Base-by-base conservation (phyloP, 257 asterid species). In the Capsicum rhomboideum region DNA sequence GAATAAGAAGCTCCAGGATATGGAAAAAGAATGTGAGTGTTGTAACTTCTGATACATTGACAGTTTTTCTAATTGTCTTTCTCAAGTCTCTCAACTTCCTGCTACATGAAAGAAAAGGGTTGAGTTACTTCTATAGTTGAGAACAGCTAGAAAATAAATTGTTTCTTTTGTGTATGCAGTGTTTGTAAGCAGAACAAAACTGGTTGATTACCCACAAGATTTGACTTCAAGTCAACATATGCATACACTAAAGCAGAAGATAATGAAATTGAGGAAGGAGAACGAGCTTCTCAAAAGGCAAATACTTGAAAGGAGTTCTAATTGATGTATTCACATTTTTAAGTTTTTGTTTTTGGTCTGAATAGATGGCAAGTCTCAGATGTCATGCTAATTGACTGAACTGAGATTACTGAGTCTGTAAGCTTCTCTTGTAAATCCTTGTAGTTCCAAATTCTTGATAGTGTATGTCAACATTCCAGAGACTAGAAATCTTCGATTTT, bases 201-300 rank as follows among this genome's bases (percentile, higher is more conserved):
- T 87, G 78, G 89, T 82, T 10, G 92, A 89, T 66, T 85, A 69
- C 29, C 87, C 80, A 64, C 83, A 72, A 75, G 92, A 89, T 49
- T 79, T 64, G 16, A 82, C 87, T 84, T 87, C 88, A 12, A 86
- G 83, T 85, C 87, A 84, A 59, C 88, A 89, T 64, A 77, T 86
- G 84, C 88, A 87, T 37, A 84, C 85, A 34, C 87, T 89, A 12
- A 89, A 89, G 87, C 92, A 89, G 79, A 89, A 86, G 84, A 82
- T 89, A 20, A 89, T 89, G 92, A 87, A 84, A 80, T 85, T 89
- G 26, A 40, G 92, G 71, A 89, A 87, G 85, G 92, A 89, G 79
- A 87, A 89, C 29, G 92, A 89, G 83, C 82, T 84, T 75, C 92
- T 89, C 18, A 86, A 85, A 63, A 79, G 92, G 68, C 78, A 85